Conservation (phyloP, 371 early-diverging fungal species). For the Mucor saturninus region DNA sequence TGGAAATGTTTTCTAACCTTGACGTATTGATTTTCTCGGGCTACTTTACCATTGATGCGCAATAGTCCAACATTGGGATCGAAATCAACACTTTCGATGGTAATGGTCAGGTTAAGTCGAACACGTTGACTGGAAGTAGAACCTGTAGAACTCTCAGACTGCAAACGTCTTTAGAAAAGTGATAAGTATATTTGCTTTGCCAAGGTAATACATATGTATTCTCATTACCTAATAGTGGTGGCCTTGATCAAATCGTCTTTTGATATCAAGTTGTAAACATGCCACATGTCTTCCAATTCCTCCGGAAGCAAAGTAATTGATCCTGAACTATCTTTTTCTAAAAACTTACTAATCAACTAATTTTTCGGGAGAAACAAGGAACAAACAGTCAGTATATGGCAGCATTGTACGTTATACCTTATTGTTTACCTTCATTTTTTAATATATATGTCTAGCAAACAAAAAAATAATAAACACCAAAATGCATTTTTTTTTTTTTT, state of each 20-base stretch:
- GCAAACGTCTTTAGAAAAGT: slow-evolving; percentile 68
- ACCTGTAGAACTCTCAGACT: slow-evolving; percentile 85
- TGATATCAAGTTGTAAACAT: slow-evolving; percentile 91
- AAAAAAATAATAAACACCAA: not conserved
- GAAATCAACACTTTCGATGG: slow-evolving; percentile 87
- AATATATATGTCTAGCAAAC: not conserved
- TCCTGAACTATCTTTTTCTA: slow-evolving; percentile 71
- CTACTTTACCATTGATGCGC: slow-evolving; percentile 88
- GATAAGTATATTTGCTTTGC: too few relatives aligned
- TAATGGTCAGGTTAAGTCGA: slow-evolving; percentile 81
- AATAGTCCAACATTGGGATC: slow-evolving; percentile 87
- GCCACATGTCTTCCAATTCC: slow-evolving; percentile 98
- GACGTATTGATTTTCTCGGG: slow-evolving; percentile 87
- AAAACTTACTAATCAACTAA: slow-evolving; percentile 58
- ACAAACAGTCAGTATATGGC: not conserved
- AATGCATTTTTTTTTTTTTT: not conserved
- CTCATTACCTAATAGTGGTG: slow-evolving; percentile 79
- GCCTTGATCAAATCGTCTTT: slow-evolving; percentile 88
- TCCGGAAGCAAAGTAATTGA: slow-evolving; percentile 78
- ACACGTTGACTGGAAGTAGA: slow-evolving; percentile 87
- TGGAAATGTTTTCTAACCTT: slow-evolving; percentile 59
- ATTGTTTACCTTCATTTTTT: slow-evolving; percentile 17
- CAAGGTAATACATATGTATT: too few relatives aligned
- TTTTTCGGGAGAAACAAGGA: not conserved
- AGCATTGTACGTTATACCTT: not conserved